phyloP scores from a whole-genome alignment of 331 rosid species.

The Pyrus hybrid region DNA sequence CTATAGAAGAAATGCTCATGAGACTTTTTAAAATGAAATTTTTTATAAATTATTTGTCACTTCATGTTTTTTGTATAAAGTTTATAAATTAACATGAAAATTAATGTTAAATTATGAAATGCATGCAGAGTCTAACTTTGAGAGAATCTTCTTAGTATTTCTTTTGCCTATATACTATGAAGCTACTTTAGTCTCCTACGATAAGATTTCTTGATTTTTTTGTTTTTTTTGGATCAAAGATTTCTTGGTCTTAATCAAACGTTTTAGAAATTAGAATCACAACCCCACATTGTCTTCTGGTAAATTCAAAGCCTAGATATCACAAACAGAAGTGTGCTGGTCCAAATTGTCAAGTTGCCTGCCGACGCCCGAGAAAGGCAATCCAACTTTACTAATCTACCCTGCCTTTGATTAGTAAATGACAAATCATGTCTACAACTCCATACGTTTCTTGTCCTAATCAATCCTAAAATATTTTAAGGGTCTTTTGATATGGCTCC shows the following conservation, averaged over 20 bases:
- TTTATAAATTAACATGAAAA: no score
- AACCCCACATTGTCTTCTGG: background rate
- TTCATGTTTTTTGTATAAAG: no score
- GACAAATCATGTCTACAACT: background rate
- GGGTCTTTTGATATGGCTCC: no score
- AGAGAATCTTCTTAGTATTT: no score
- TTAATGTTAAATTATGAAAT: fast-evolving
- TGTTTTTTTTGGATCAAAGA: no score
- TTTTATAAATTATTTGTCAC: fast-evolving
- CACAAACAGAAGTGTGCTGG: background rate
- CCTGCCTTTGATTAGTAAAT: background rate
- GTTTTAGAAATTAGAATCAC: background rate
- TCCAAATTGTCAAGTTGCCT: background rate
- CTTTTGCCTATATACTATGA: background rate
- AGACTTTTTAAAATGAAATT: no score
- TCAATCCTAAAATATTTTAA: no score
- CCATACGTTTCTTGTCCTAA: no score
- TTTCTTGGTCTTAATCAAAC: background rate
- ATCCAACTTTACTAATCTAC: background rate
- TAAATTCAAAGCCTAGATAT: no score
- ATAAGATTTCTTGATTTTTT: background rate
- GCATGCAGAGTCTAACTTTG: no score
- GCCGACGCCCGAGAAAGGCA: background rate
- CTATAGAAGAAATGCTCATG: no score
- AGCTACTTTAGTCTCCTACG: background rate